These are phyloP conservation scores for Dactylis glomerata DNA, from an alignment of 176 grass and related monocot genomes.

Conservation along the genomic window DNA sequence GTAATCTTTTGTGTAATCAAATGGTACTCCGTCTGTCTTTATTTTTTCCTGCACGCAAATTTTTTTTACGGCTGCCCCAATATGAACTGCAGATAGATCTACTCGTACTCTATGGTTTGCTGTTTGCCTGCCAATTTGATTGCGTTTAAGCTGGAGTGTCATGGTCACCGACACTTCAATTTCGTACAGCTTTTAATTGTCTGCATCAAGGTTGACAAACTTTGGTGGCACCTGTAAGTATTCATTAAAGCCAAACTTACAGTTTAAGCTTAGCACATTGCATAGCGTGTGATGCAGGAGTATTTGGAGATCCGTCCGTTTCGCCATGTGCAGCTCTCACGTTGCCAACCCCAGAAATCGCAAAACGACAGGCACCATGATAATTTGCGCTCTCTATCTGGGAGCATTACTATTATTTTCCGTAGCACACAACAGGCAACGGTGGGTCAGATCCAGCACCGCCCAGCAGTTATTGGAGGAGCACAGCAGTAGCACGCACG, in stretches of 20 bases:
- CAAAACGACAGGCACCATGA: too few species aligned
- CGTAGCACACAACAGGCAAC: not conserved
- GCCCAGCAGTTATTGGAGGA: not conserved
- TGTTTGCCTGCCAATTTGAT: not conserved
- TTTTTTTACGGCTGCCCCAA: too few species aligned
- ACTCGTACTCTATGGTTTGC: not conserved
- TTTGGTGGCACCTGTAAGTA: slow-evolving; percentile 10
- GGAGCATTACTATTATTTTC: not conserved
- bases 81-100: not conserved
- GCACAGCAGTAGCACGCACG: not conserved
- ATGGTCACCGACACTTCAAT: not conserved
- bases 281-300: not conserved
- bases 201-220: slow-evolving; percentile 16
- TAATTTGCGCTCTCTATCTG: not conserved
- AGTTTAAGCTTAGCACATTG: slow-evolving; percentile 26
- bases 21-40: not conserved
- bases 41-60: not conserved
- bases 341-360: not conserved
- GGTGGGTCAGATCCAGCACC: not conserved
- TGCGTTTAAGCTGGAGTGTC: not conserved
- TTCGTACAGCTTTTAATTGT: slow-evolving; percentile 8
- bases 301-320: slow-evolving; percentile 11
- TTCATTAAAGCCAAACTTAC: slow-evolving; percentile 12
- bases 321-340: not conserved
- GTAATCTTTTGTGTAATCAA: too few species aligned